phyloP scores from a whole-genome alignment of 352 stramenopile species.

The Phytopythium delawarense region DNA sequence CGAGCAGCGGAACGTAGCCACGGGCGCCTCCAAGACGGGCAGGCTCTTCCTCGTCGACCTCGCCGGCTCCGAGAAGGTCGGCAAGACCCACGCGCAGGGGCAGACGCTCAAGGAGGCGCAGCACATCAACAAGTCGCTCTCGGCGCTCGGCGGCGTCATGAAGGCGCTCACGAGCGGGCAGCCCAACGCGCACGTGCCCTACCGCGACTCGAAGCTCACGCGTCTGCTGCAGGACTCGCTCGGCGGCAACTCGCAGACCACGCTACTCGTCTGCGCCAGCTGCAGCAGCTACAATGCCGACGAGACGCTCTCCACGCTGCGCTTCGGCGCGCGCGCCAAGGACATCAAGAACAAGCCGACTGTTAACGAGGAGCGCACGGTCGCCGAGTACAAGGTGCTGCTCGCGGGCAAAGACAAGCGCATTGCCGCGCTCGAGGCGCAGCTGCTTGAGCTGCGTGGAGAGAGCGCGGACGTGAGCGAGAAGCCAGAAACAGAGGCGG shows the following conservation, averaged over 20 bases:
- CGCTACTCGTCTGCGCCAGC: constrained; percentile 62
- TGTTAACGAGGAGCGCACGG: constrained; percentile 89
- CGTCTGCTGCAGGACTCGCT: constrained; percentile 82
- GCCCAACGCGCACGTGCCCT: constrained; percentile 89
- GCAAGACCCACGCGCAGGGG: constrained; percentile 86
- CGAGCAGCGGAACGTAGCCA: constrained; percentile 78
- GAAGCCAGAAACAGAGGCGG: constrained; percentile 2
- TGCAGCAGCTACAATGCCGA: constrained; percentile 65
- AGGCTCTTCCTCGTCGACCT: constrained; percentile 93
- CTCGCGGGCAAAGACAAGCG: constrained; percentile 52
- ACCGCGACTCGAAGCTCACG: constrained; percentile 88
- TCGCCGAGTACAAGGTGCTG: constrained; percentile 66
- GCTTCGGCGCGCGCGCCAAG: constrained; percentile 73
- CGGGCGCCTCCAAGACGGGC: constrained; percentile 60
- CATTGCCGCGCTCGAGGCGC: constrained; percentile 35
- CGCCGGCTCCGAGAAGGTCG: constrained; percentile 72
- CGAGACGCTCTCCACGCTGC: constrained; percentile 68
- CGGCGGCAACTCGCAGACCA: constrained; percentile 74
- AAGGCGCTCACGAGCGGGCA: constrained; percentile 83
- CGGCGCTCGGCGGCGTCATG: constrained; percentile 88
- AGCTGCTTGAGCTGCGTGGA: constrained; percentile 22
- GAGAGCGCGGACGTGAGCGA: neutral
- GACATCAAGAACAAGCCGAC: constrained; percentile 80
- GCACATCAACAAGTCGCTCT: constrained; percentile 91
- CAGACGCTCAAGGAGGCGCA: constrained; percentile 87